phyloP scores from a whole-genome alignment of 441 rosid species.

The Jatropha podagrica region DNA sequence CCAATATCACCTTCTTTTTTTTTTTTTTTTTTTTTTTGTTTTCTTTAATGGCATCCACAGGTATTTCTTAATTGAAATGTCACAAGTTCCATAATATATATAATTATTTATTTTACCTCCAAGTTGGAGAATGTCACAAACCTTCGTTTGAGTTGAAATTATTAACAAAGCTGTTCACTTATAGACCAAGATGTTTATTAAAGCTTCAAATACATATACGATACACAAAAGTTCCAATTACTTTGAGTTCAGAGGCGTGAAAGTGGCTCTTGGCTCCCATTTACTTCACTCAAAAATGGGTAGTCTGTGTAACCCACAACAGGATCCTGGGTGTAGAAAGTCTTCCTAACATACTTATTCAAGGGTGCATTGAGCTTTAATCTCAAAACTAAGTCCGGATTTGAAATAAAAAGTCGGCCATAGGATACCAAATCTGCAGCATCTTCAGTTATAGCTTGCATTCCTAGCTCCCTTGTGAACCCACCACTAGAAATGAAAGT shows the following conservation, averaged over 20 bases:
- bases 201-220: neutral
- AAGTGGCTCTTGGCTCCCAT: constrained; percentile 15
- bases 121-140: too few species aligned
- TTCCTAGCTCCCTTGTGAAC: constrained; percentile 65
- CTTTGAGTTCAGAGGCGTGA: constrained; percentile 54
- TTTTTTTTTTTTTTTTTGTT: too few species aligned
- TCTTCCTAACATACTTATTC: constrained; percentile 66
- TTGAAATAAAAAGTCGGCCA: constrained; percentile 79
- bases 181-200: neutral
- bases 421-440: constrained; percentile 79
- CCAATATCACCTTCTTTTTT: too few species aligned
- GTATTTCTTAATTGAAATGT: too few species aligned
- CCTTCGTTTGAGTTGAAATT: neutral
- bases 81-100: too few species aligned
- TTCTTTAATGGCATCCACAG: too few species aligned
- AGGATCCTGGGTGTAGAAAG: constrained; percentile 80
- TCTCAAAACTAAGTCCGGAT: constrained; percentile 76
- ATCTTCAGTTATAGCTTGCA: constrained; percentile 65
- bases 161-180: neutral
- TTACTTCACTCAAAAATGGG: constrained; percentile 45
- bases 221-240: neutral
- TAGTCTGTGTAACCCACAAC: constrained; percentile 83
- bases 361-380: constrained; percentile 60
- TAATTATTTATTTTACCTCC: too few species aligned
- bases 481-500: constrained; percentile 85